Base-by-base conservation (phyloP, 1,284 basidiomycete species). In the Marasmius sp. region DNA sequence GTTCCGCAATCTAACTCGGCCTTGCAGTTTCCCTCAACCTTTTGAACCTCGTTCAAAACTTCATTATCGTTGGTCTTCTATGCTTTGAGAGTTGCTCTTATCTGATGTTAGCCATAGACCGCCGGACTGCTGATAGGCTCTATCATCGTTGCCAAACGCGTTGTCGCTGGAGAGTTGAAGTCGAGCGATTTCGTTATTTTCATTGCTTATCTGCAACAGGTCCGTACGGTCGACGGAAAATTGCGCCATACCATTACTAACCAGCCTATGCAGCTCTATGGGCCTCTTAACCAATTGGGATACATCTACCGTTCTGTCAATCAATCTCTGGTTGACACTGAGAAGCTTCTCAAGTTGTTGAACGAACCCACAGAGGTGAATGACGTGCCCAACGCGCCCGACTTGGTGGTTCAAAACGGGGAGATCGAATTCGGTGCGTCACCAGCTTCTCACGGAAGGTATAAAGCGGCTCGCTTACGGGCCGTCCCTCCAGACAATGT, bases 391-490 rank as follows among this genome's bases (percentile, higher is more conserved):
- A 83, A 86, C 68, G 92, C 92, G 7, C 81, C 85, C 33, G 86
- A 93, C 60, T 81, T 97, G 36, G 76, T 88, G 52, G 83, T 94
- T n/a, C 77, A 84, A 34, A 79, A 87, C 61, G 86, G 94, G 10
- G 88, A 89, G 70, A 91, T 97, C 70, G 92, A 92, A 70, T 97
- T 97, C 72, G 87, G 91, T 92, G 63, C 54, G 81, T 74, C n/a
- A 66, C 51, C 60, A 36, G 56, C 38, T 18, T 36, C 7, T 16
- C n/a, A 6, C 27, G 27, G 27, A 27, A 27, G 27, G 27, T 62
- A 48, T 57, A 64, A 34, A 65, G 47, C 61, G 57, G 12, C 48
- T 34, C 55, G 20, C 54, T 38, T 60, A 11, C 11, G 36, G 39
- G 39, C 12, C 52, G 59, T 51, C 36, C 41, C 59, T 22, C 16